Evolutionary conservation across 257 asterid genomes (phyloP).

Genomic region (Solanum etuberosum): DNA sequence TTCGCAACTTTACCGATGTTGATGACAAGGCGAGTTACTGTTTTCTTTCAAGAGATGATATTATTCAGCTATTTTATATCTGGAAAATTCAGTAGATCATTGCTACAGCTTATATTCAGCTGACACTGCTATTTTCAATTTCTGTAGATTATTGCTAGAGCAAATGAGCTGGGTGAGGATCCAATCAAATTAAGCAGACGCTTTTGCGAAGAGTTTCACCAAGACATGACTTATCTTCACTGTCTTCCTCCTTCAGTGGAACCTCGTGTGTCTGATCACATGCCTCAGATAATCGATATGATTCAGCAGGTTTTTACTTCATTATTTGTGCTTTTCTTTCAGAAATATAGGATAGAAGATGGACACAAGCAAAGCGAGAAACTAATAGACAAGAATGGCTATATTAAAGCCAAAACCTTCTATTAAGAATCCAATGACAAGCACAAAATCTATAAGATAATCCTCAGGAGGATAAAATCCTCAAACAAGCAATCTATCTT

Average conservation of each 20-base stretch:
- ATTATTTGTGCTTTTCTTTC: not conserved
- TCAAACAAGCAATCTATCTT: not conserved
- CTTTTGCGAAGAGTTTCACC: constrained; percentile 80
- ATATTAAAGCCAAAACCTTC: not conserved
- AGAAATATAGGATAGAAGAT: not conserved
- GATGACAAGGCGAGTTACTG: constrained; percentile 72
- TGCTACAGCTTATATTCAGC: constrained; percentile 3
- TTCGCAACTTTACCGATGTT: constrained; percentile 94
- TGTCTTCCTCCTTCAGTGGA: constrained; percentile 90
- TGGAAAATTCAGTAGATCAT: constrained; percentile 33
- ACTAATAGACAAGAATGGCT: not conserved
- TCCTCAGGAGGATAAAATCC: not conserved
- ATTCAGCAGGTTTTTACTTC: constrained; percentile 51
- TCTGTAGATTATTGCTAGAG: constrained; percentile 88
- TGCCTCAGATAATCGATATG: constrained; percentile 75
- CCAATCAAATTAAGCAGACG: constrained; percentile 76
- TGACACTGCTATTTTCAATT: constrained; percentile 55
- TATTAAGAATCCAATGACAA: not conserved
- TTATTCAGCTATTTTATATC: constrained; percentile 9
- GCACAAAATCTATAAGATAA: not conserved
- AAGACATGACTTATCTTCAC: constrained; percentile 62
- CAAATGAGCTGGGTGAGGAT: constrained; percentile 77
- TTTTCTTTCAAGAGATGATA: not conserved
- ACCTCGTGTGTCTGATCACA: constrained; percentile 94
- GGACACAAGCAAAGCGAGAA: not conserved